Evolutionary conservation across 768 basidiomycete genomes (phyloP), one percentile per base, ranked within the genome.

Genomic region (Xanthoconium stramineum): DNA sequence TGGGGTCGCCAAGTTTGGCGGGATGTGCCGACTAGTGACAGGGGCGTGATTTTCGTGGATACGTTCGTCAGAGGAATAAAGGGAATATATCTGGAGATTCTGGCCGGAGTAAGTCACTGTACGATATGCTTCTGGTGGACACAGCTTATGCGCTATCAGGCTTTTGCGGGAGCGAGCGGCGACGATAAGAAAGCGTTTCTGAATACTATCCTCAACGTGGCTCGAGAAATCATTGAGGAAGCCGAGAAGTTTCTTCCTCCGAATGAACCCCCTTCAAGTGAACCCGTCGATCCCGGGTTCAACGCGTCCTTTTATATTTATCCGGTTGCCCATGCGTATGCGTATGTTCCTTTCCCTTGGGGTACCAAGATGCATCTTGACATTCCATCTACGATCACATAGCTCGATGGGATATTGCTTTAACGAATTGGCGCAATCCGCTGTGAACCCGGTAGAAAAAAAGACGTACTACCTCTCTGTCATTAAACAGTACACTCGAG

Each of bases 1-100:
- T 46, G 50, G 46, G 58, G 50, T 38, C 39, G 50, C n/a, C 56
- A 43, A 52, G 39, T 52, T 3, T 59, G 56, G 50, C 45, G 36
- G 39, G 39, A 47, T 9, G 44, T 43, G 30, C 5, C 14, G 5
- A 24, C 42, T 14, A 44, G 47, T 4, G 36, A 56, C 36, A 53
- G 50, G 30, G 51, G 47, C 13, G 38, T 3, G 13, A 32, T 54
- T 20, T 54, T 55, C 35, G 14, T 33, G n/a, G 24, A 47, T n/a
- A 42, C 56, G 3, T 51, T 57, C 29, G 38, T 51, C 39, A 47
- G 15, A n/a, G 55, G 55, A 1, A 28, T 47, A 7, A 51, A 51
- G 50, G 14, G 15, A 1, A 17, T 53, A 9, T 44, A 58, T 38
- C 30, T 50, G 11, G 30, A 33, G 5, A n/a, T n/a, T 5, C 40